phyloP scores from a whole-genome alignment of 208 protist genomes.

The Herpetomonas samuelpessoai region DNA sequence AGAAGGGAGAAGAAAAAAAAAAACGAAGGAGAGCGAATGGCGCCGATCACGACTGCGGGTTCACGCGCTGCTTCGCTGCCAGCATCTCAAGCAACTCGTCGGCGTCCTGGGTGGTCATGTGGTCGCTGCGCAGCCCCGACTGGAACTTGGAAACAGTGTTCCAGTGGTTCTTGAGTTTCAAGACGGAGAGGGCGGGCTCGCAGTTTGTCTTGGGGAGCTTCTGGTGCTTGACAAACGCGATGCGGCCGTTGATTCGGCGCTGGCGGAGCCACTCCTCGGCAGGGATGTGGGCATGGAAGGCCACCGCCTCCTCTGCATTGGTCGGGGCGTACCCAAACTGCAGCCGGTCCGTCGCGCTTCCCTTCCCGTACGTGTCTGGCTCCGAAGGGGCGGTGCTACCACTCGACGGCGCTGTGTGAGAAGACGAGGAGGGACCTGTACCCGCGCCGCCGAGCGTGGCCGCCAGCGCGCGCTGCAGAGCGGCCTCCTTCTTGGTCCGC shows the following conservation, averaged over 20 bases:
- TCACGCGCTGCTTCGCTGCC: constrained; percentile 63
- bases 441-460: constrained; percentile 34
- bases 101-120: constrained; percentile 28
- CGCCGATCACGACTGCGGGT: not conserved
- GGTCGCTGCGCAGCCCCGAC: constrained; percentile 26
- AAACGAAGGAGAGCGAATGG: constrained; percentile 1
- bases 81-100: constrained; percentile 74
- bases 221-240: constrained; percentile 51
- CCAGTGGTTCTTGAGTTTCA: constrained; percentile 85
- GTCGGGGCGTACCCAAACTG: constrained; percentile 86
- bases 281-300: constrained; percentile 58
- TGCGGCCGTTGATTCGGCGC: constrained; percentile 23
- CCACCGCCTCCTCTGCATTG: constrained; percentile 67
- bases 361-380: constrained; percentile 75
- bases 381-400: not conserved
- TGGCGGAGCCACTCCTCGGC: constrained; percentile 38
- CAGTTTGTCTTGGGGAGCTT: constrained; percentile 47
- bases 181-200: constrained; percentile 64
- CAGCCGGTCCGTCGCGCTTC: constrained; percentile 71
- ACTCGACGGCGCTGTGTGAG: not conserved
- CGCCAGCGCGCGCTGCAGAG: constrained; percentile 26
- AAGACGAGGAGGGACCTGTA: constrained; percentile 2
- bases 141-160: constrained; percentile 51
- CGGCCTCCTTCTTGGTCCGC: constrained; percentile 24
- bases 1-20: not conserved